Percentiles rank a stretch among this genome's conserved stretches.
phyloP scores from a whole-genome alignment of 768 basidiomycete genomes.

The Boletus sp. region DNA sequence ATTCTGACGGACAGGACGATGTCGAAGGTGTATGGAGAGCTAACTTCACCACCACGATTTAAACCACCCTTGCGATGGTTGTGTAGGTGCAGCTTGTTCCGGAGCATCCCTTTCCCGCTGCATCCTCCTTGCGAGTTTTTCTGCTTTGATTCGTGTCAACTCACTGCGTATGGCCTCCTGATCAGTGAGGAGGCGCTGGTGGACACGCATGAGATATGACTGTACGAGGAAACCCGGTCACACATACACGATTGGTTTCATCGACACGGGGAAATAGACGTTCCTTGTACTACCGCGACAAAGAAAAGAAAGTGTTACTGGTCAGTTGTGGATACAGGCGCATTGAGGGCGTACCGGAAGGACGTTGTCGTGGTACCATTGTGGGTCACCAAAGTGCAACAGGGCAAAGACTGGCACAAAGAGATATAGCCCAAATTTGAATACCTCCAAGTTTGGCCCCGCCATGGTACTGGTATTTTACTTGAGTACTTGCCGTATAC shows the following conservation, averaged over 20 bases:
- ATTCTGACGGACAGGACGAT: background rate
- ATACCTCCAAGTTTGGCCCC: constrained; percentile 80
- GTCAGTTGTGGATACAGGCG: background rate
- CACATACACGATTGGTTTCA: constrained; percentile 48
- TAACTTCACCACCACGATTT: constrained; percentile 23
- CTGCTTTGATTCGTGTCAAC: constrained; percentile 66
- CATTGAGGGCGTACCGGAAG: constrained; percentile 53
- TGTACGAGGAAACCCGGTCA: background rate
- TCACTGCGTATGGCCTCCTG: constrained; percentile 64
- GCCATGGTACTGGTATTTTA: constrained; percentile 49
- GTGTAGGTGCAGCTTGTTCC: constrained; percentile 13
- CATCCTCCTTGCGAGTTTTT: constrained; percentile 44
- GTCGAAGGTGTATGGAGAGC: background rate
- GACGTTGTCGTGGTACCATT: constrained; percentile 79
- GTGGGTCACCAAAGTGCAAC: constrained; percentile 83
- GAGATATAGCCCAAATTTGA: constrained; percentile 86
- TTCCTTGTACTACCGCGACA: constrained; percentile 58
- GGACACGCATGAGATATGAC: constrained; percentile 10
- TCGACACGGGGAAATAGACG: constrained; percentile 65
- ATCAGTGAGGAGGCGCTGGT: constrained; percentile 61
- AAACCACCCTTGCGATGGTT: constrained; percentile 27
- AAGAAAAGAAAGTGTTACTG: background rate
- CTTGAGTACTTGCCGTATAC: constrained; percentile 38
- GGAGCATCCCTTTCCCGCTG: constrained; percentile 42
- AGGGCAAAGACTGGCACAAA: constrained; percentile 80